phyloP scores from a whole-genome alignment of 139 green algal species.

The Chlamydomonas eustigma region DNA sequence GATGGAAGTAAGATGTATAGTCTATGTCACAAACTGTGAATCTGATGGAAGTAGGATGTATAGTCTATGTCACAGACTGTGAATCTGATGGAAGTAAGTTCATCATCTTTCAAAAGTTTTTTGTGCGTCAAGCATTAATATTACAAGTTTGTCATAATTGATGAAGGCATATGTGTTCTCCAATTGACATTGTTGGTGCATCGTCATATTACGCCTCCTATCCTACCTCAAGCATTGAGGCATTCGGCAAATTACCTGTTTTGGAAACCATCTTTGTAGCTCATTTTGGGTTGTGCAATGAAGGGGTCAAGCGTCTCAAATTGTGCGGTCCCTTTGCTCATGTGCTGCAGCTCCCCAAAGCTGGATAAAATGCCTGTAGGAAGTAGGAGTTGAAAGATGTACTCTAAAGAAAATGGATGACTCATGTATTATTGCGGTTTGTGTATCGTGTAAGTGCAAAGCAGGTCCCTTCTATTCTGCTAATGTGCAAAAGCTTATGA shows the following conservation, averaged over 20 bases:
- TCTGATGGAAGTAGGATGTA: not conserved
- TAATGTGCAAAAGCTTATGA: too few species aligned
- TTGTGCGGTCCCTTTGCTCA: slow-evolving; percentile 52
- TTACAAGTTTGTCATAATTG: too few species aligned
- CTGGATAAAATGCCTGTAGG: slow-evolving; percentile 69
- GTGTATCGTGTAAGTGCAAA: too few species aligned
- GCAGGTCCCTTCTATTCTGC: too few species aligned
- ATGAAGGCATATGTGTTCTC: too few species aligned
- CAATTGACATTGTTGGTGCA: not conserved
- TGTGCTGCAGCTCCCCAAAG: slow-evolving; percentile 83
- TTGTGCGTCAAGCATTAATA: not conserved
- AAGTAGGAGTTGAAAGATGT: too few species aligned
- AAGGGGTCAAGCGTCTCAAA: slow-evolving; percentile 74
- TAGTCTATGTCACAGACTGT: too few species aligned
- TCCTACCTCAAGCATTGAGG: too few species aligned
- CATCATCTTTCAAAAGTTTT: not conserved
- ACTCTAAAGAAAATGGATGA: too few species aligned
- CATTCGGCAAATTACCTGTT: not conserved
- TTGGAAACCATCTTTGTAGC: slow-evolving; percentile 92
- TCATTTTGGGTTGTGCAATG: slow-evolving; percentile 71
- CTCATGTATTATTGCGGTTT: too few species aligned
- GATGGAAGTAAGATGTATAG: not conserved
- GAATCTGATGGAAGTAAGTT: not conserved
- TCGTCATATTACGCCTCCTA: not conserved
- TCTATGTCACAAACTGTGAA: too few species aligned